Base-by-base conservation (phyloP, 371 early-diverging fungal genomes). In the Furculomyces boomerangus region DNA sequence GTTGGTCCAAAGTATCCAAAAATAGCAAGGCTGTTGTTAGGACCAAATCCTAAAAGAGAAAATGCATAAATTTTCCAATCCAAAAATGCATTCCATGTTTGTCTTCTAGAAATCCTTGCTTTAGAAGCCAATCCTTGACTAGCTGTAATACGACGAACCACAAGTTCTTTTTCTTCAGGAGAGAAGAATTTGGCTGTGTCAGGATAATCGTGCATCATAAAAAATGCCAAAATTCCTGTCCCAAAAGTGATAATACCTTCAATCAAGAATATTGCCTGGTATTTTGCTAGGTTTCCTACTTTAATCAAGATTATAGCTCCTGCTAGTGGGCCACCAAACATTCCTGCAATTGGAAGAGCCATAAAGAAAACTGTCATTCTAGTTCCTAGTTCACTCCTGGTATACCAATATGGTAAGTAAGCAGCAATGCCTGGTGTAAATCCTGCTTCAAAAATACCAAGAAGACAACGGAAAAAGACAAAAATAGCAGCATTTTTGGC, bases 401-500 rank as follows among this genome's bases (percentile, higher is more conserved):
- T 78, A 56, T 86, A 88, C 85, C 86, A 88, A 41, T 72, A 71
- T 27, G 84, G 78, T 29, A 84, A 62, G 62, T 79, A 74, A 56
- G 70, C 83, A 16, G 81, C 67, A 37, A 79, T 73, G 32, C 85
- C 84, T 22, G 86, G 86, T 52, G 80, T 76, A 58, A 84, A 76
- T 3, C 79, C 83, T 53, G 77, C 74, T 59, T 86, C 86, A 14
- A 78, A 63, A 25, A 77, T 59, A 29, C 85, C 85, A n/a, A 80
- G 57, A 49, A 83, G 74, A 57, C 79, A 79, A 3, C 84, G 71
- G 29, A 69, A 50, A 18, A 67, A 67, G 57, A 64, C 59, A 39
- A 56, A 57, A 25, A 64, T 60, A 65, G 37, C 30, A 24, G 43
- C 50, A 27, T 25, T 29, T 41, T 49, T 51, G 13, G 39, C 57